A percentile compares a stretch with the other conserved stretches of the same genome.
Conservation (phyloP, 768 basidiomycete species). For the Termitomyces sp. region DNA sequence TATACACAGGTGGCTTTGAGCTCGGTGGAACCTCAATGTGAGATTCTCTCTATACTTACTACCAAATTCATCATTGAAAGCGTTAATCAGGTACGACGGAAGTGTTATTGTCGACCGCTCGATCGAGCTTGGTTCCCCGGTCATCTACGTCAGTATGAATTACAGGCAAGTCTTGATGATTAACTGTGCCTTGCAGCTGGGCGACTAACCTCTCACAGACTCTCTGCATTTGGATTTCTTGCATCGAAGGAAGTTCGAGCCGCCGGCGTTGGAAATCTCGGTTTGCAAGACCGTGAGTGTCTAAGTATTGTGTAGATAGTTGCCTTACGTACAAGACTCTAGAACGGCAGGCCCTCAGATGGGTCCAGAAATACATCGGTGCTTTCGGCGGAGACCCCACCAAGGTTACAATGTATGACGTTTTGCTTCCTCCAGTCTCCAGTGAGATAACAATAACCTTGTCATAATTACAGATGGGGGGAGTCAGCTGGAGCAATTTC, state of each 20-base stretch:
- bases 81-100: conserved; percentile 31
- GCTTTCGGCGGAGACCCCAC: conserved; percentile 55
- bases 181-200: too few relatives aligned
- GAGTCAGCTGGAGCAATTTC: conserved; percentile 54
- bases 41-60: conserved; percentile 24
- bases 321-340: not conserved
- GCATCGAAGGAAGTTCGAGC: conserved; percentile 37
- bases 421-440: not conserved
- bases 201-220: not conserved
- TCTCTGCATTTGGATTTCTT: conserved; percentile 35
- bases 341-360: conserved; percentile 32
- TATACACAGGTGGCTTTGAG: conserved; percentile 23
- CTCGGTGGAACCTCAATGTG: conserved; percentile 25
- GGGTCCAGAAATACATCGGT: conserved; percentile 56
- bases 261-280: conserved; percentile 47
- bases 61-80: not conserved
- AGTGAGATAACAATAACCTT: not conserved
- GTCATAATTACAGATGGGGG: conserved; percentile 34
- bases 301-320: not conserved
- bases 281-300: conserved; percentile 49
- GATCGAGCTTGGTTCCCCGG: conserved; percentile 29
- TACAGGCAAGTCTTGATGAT: conserved; percentile 25
- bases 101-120: conserved; percentile 37
- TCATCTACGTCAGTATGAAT: conserved; percentile 50
- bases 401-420: conserved; percentile 42